Conservation (phyloP, 2,329 filamentous ascomycete species). For the Botryotinia calthae region DNA sequence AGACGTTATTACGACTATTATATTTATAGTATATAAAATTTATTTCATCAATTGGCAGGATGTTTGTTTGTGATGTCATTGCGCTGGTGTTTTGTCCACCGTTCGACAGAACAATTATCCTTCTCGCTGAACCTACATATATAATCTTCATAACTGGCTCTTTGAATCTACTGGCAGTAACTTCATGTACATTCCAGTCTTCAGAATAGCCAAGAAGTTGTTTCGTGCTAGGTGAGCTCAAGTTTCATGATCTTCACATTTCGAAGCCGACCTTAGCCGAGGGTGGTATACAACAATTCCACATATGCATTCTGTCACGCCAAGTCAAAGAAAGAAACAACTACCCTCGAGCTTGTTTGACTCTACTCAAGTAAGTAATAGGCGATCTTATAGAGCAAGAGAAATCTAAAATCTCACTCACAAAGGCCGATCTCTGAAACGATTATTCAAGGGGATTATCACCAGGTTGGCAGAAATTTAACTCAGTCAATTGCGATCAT, state of each 20-base stretch:
- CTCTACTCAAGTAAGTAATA: background rate
- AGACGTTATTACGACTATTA: background rate
- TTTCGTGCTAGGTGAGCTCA: background rate
- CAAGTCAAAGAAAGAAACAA: slow-evolving; percentile 4
- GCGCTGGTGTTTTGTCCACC: background rate
- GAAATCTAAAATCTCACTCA: background rate
- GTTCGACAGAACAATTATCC: background rate
- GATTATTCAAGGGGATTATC: background rate
- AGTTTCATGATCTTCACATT: background rate
- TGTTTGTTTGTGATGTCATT: background rate
- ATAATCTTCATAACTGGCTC: background rate
- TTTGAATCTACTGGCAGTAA: background rate
- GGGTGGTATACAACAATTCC: background rate
- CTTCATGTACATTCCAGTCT: background rate
- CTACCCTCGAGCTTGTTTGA: background rate
- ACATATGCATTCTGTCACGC: background rate
- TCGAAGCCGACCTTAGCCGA: background rate
- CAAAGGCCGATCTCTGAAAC: background rate
- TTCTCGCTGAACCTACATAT: background rate
- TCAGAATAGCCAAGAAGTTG: background rate
- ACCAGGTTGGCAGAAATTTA: background rate
- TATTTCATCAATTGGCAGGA: background rate
- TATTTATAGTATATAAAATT: background rate
- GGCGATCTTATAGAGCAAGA: background rate
- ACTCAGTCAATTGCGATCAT: background rate